These are phyloP conservation scores for Globisporangium nagaii DNA, from an alignment of 352 stramenopile genomes.

Conservation along the genomic window DNA sequence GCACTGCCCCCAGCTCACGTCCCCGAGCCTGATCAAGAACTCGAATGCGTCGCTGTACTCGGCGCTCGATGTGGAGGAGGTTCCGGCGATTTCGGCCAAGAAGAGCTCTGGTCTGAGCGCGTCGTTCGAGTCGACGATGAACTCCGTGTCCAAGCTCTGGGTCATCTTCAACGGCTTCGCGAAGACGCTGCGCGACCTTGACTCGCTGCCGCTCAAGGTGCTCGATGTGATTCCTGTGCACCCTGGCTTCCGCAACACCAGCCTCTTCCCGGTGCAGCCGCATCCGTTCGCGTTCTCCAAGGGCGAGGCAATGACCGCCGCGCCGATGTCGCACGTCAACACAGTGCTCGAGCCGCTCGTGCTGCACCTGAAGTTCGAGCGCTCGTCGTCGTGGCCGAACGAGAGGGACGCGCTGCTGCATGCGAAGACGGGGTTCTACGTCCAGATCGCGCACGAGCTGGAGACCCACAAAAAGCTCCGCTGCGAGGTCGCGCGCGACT, in stretches of 20 bases:
- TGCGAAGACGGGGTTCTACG: conserved; percentile 87
- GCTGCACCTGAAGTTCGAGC: conserved; percentile 80
- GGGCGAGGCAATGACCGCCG: conserved; percentile 44
- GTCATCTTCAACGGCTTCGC: conserved; percentile 79
- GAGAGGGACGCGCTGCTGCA: conserved; percentile 73
- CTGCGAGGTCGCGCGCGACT: conserved; percentile 68
- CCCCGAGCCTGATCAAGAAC: conserved; percentile 51
- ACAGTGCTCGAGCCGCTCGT: conserved; percentile 71
- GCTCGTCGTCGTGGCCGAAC: conserved; percentile 81
- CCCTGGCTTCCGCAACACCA: conserved; percentile 82
- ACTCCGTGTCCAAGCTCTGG: conserved; percentile 67
- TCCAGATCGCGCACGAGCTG: conserved; percentile 81
- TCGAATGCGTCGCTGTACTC: conserved; percentile 72
- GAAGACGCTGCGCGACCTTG: conserved; percentile 66
- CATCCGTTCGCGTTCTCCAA: conserved; percentile 86
- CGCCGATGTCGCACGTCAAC: conserved; percentile 55
- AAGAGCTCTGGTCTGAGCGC: conserved; percentile 28
- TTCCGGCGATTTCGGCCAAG: conserved; percentile 26
- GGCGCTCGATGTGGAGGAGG: conserved; percentile 54
- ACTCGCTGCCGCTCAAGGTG: conserved; percentile 84
- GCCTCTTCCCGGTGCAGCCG: conserved; percentile 71
- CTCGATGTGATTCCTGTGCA: conserved; percentile 76
- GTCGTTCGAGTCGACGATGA: conserved; percentile 74
- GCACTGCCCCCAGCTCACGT: conserved; percentile 52
- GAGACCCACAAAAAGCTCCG: conserved; percentile 50